Evolutionary conservation across 768 basidiomycete species (phyloP), one percentile per base, ranked within the genome.

Genomic region (Tricholomella constricta): DNA sequence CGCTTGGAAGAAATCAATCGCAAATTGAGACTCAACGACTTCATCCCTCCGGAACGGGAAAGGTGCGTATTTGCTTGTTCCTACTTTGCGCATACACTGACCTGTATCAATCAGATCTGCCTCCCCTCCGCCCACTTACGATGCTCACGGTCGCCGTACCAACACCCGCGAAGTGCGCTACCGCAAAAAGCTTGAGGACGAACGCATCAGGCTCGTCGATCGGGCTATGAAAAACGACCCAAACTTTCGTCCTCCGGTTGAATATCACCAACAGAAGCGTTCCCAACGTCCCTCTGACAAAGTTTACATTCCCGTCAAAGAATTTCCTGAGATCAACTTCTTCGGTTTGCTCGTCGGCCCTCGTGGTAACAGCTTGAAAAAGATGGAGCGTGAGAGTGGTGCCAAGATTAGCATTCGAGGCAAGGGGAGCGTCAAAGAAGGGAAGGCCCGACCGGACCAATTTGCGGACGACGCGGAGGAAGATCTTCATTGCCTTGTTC

Each of bases 321-420:
- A 99, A 73, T 99, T 99, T 62, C 97, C 97, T 1, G 96, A 98
- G 74, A 98, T 99, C 79, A 99, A 99, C 69, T 99, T 98, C 76
- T 98, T 99, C 64, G 97, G 97, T 62, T 78, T 99, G 56, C 83
- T 99, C 55, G 96, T 99, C 58, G 97, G 97, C 34, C 97, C 97
- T 65, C 90, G 97, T 65, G 97, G 97, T 41, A 98, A 99, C 69
- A 95, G 95, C 76, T 75, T 98, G 80, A 99, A 99, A 82, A 95
- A 94, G 74, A 99, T 99, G 97, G 97, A 99, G 72, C 80, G 91
- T 52, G 93, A 98, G 64, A 93, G 90, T 65, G 97, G 97, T 29
- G 97, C 97, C 6, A 98, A 98, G 74, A 99, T 99, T 64, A 93
- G 90, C 62, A 99, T 99, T 59, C 84, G 97, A 56, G 97, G 97